Conservation (phyloP, 768 basidiomycete genomes). For the Suillus americanus region DNA sequence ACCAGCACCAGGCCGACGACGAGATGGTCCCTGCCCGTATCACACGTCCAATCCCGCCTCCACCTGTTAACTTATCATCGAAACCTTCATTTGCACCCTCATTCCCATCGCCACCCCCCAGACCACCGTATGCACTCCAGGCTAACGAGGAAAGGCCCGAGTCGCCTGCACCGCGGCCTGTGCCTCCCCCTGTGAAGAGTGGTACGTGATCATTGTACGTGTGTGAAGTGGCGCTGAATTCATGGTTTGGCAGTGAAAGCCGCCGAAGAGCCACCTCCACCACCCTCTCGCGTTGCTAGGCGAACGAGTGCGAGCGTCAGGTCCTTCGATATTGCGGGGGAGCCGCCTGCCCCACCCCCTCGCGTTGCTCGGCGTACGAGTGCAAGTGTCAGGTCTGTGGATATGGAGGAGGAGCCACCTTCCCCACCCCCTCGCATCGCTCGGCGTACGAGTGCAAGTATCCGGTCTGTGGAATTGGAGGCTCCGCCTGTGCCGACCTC, state of each 20-base stretch:
- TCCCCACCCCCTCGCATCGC: slow-evolving; percentile 7
- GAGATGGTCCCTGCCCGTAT: slow-evolving; percentile 33
- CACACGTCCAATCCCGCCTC: slow-evolving; percentile 31
- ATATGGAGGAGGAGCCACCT: background rate
- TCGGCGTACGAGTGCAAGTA: slow-evolving; percentile 23
- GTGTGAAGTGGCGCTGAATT: slow-evolving; percentile 6
- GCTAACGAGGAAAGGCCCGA: slow-evolving; percentile 23
- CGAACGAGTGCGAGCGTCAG: slow-evolving; percentile 21
- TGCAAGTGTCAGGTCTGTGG: slow-evolving; percentile 9
- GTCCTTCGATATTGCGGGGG: background rate
- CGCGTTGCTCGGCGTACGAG: slow-evolving; percentile 23
- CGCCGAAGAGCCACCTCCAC: slow-evolving; percentile 13
- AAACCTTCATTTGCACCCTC: slow-evolving; percentile 16
- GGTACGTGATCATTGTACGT: slow-evolving; percentile 15
- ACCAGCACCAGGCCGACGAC: slow-evolving; percentile 19
- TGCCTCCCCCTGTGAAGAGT: slow-evolving; percentile 31
- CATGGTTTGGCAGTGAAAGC: slow-evolving; percentile 3
- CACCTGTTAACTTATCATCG: slow-evolving; percentile 30
- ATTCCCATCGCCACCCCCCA: slow-evolving; percentile 19
- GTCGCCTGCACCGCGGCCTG: slow-evolving; percentile 30
- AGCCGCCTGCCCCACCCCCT: background rate
- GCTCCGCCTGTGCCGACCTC: slow-evolving; percentile 19
- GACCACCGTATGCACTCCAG: slow-evolving; percentile 13
- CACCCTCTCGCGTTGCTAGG: slow-evolving; percentile 14
- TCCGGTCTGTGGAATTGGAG: slow-evolving; percentile 10